Conservation (phyloP, 345 rosid species). For the Populus alba region DNA sequence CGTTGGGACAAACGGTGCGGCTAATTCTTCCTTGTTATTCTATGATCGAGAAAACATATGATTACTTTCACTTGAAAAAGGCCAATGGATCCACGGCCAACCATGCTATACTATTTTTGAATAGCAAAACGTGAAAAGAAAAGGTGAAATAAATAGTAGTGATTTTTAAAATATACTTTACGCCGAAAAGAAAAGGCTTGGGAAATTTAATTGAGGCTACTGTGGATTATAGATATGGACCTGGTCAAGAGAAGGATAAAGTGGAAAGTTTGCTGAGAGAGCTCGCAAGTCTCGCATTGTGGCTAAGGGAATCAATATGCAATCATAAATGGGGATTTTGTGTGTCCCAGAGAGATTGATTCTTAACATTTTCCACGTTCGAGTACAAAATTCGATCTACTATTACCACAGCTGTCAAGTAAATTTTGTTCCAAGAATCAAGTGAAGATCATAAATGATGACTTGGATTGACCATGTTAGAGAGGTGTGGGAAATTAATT, state of each 20-base stretch:
- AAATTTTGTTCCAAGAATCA: neutral
- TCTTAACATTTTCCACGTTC: neutral
- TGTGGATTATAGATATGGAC: neutral
- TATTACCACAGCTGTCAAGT: neutral
- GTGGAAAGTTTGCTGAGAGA: neutral
- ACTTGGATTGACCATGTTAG: neutral
- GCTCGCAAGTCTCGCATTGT: neutral
- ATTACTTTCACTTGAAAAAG: too few species aligned
- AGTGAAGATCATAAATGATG: neutral
- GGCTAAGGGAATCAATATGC: conserved; percentile 4
- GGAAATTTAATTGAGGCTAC: neutral
- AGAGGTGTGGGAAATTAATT: neutral
- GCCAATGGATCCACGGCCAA: too few species aligned
- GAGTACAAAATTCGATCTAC: neutral
- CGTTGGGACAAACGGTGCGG: too few species aligned
- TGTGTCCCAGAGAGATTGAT: conserved; percentile 9
- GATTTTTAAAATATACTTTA: neutral
- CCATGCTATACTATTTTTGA: too few species aligned
- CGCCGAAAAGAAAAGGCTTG: neutral
- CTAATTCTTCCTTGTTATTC: too few species aligned
- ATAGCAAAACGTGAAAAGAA: neutral
- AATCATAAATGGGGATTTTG: conserved; percentile 11
- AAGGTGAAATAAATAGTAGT: neutral
- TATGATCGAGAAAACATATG: too few species aligned
- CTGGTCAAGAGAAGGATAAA: neutral